Conservation (phyloP, 495 filamentous ascomycete species). For the Rusavskia elegans region DNA sequence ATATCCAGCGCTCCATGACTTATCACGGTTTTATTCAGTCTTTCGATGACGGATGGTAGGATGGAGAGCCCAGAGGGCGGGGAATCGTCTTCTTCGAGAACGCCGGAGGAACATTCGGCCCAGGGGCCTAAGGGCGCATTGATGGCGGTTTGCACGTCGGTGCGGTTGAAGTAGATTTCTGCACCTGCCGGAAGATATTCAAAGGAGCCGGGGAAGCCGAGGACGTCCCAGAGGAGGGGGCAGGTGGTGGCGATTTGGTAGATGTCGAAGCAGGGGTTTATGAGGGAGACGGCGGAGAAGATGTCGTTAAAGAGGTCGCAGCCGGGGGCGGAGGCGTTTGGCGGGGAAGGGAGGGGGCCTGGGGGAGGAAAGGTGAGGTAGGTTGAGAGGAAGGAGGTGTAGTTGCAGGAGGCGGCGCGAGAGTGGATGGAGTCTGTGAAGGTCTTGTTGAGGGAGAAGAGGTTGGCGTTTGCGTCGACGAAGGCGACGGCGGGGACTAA, state of each 20-base stretch:
- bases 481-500: constrained; percentile 43
- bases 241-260: constrained; percentile 65
- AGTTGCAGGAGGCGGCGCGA: constrained; percentile 45
- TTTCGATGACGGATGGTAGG: constrained; percentile 57
- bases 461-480: constrained; percentile 40
- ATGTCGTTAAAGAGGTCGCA: constrained; percentile 47
- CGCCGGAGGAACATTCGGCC: constrained; percentile 35
- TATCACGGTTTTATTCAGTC: constrained; percentile 52
- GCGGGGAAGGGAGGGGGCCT: constrained; percentile 33
- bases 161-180: constrained; percentile 59
- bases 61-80: constrained; percentile 31
- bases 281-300: constrained; percentile 31
- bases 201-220: constrained; percentile 52
- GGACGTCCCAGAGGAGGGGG: constrained; percentile 54
- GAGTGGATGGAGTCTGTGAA: constrained; percentile 42
- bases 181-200: constrained; percentile 35
- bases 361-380: constrained; percentile 56
- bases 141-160: constrained; percentile 59
- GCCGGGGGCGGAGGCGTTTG: constrained; percentile 13
- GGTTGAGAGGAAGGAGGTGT: constrained; percentile 39
- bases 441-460: constrained; percentile 52
- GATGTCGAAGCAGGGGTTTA: constrained; percentile 72
- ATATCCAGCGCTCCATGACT: constrained; percentile 49
- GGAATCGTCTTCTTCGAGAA: constrained; percentile 28
- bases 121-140: constrained; percentile 50